Evolutionary conservation across 306 rosid species (phyloP), one percentile per base, ranked within the genome.

Genomic region (Rubus idaeus): DNA sequence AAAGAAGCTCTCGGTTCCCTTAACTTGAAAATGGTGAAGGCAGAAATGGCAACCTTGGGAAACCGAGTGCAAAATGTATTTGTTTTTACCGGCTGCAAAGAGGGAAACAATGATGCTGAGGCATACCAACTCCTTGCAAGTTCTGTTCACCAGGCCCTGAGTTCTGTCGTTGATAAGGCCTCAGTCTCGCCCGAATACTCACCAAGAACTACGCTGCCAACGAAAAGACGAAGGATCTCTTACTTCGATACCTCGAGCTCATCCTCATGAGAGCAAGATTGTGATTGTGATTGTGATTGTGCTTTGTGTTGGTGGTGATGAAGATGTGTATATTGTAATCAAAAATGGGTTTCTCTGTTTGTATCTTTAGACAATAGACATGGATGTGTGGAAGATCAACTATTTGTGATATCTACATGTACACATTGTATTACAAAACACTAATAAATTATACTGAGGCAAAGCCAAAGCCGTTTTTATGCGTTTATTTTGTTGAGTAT

Each of bases 31-130:
- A 55, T 92, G 50, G 76, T 83, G 55, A 87, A 84, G 69, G 78
- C 93, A 40, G 97, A 94, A 77, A 84, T 90, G 68, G 86, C 97
- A 66, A 94, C 97, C 30, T 82, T 94, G 80, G 98, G 87, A 80
- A 82, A 67, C 45, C 79, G 96, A 52, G 87, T 94, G 86, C 89
- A 85, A 82, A 88, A 83, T 81, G 75, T 77, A 0, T 88, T 92
- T 67, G 77, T 89, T 53, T 89, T 85, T 76, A 84, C 77, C 23
- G 83, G 90, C 76, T 69, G 77, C 81, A 77, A 85, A 77, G 77
- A 65, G 49, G 84, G 69, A 35, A 82, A 70, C 30, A 53, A 57
- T 35, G 11, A 82, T 20, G 72, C 42, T 21, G 90, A 86, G 47
- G 76, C 83, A 74, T 86, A 86, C 76, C 80, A 77, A 79, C 73